phyloP scores from a whole-genome alignment of 805 yeast genomes.

The Kodamaea leandrae region DNA sequence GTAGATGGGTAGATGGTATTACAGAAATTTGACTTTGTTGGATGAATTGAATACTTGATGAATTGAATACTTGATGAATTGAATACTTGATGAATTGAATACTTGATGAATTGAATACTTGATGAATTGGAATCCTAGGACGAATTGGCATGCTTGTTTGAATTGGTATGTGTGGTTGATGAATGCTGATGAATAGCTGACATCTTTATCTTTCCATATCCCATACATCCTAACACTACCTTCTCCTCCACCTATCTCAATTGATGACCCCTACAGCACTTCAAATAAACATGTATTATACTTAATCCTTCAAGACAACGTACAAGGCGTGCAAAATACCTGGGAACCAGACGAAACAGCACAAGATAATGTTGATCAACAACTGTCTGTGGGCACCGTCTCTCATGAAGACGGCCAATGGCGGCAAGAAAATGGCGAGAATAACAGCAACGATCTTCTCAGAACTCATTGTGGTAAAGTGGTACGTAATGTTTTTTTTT shows the following conservation, averaged over 20 bases:
- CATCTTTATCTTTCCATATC: no score
- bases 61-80: no score
- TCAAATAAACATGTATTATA: slow-evolving; percentile 1
- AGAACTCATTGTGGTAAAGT: slow-evolving; percentile 29
- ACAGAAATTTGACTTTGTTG: no score
- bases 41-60: no score
- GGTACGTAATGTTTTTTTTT: slow-evolving; percentile 4
- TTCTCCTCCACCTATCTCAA: no score
- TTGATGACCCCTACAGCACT: not conserved
- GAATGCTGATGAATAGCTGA: no score
- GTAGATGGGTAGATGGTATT: no score
- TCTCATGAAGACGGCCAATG: slow-evolving; percentile 70
- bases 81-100: no score
- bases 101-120: no score
- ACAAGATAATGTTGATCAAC: slow-evolving; percentile 61
- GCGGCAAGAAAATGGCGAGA: slow-evolving; percentile 64
- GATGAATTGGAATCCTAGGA: no score
- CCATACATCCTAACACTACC: not conserved
- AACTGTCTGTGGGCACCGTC: slow-evolving; percentile 65
- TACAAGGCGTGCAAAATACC: slow-evolving; percentile 76
- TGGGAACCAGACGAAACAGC: slow-evolving; percentile 70
- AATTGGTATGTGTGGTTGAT: no score
- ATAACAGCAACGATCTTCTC: slow-evolving; percentile 41
- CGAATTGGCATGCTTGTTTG: no score
- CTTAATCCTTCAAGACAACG: slow-evolving; percentile 44